phyloP scores from a whole-genome alignment of 2,329 filamentous ascomycete species.

The Alternaria dauci region DNA sequence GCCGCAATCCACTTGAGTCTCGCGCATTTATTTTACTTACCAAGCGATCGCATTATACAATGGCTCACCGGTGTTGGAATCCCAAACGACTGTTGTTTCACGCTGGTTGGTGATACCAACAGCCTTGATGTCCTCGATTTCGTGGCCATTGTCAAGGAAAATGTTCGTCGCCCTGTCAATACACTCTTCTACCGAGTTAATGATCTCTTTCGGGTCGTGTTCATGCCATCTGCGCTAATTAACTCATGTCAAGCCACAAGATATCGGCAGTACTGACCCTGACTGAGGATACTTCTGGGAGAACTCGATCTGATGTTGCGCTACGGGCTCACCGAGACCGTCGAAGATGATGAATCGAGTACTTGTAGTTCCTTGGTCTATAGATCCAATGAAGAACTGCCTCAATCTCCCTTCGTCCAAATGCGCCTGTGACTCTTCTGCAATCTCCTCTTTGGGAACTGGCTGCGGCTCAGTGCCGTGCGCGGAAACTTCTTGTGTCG shows the following conservation, averaged over 20 bases:
- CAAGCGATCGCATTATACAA: conserved; percentile 88
- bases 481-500: conserved; percentile 40
- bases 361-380: conserved; percentile 91
- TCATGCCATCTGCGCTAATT: conserved; percentile 77
- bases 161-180: conserved; percentile 77
- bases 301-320: conserved; percentile 87
- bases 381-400: conserved; percentile 80
- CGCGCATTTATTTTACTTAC: conserved; percentile 44
- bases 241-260: conserved; percentile 12
- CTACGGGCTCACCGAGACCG: conserved; percentile 76
- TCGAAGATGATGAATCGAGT: conserved; percentile 92
- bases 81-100: conserved; percentile 88
- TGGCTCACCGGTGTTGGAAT: conserved; percentile 79
- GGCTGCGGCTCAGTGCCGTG: conserved; percentile 41
- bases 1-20: not conserved
- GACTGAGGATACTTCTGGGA: conserved; percentile 83
- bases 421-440: conserved; percentile 30
- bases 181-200: conserved; percentile 78
- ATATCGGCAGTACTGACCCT: conserved; percentile 67
- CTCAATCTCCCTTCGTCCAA: conserved; percentile 49
- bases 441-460: conserved; percentile 42
- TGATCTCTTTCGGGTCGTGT: conserved; percentile 80
- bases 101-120: conserved; percentile 91
- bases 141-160: conserved; percentile 75
- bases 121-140: conserved; percentile 72